Percentiles rank a stretch among this genome's conserved stretches.
Evolutionary conservation across 75 land plant genomes (phyloP).

Genomic region (Azolla pinnata): DNA sequence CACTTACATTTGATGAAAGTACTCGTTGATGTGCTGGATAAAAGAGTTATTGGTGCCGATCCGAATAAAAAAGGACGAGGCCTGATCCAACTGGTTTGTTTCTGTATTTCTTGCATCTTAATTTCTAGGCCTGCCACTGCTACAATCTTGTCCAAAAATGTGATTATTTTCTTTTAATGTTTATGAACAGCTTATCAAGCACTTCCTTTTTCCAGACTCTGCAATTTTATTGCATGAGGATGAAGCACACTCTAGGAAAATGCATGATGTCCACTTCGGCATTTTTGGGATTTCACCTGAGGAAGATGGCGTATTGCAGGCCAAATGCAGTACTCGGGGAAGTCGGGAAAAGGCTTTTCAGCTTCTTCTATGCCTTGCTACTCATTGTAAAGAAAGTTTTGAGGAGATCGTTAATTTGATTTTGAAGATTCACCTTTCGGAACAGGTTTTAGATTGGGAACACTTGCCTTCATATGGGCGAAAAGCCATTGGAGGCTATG

Average conservation of each 20-base stretch:
- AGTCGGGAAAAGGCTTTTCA: conserved; percentile 28
- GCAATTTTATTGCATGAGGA: conserved; percentile 17
- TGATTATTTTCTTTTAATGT: too few species aligned
- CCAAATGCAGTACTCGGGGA: conserved; percentile 21
- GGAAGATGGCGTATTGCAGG: conserved; percentile 9
- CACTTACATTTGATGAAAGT: conserved; percentile 15
- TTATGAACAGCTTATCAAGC: conserved; percentile 20
- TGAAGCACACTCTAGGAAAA: conserved; percentile 7
- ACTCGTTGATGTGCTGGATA: conserved; percentile 19
- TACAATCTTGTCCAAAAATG: too few species aligned
- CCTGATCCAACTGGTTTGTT: conserved; percentile 16
- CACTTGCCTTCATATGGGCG: conserved; percentile 25
- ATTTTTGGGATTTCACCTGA: conserved; percentile 9
- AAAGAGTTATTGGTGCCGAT: conserved; percentile 15
- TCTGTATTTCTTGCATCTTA: conserved; percentile 4
- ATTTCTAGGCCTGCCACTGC: too few species aligned
- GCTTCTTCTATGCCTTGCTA: conserved; percentile 20
- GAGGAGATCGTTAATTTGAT: conserved; percentile 15
- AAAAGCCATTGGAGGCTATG: conserved; percentile 24
- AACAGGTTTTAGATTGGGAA: conserved; percentile 24
- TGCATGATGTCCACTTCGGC: conserved; percentile 8
- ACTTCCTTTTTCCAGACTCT: conserved; percentile 26
- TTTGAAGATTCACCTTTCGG: conserved; percentile 17
- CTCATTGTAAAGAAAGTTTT: conserved; percentile 22
- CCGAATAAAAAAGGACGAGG: conserved; percentile 12